Conservation (phyloP, 2,329 filamentous ascomycete species). For the Diaporthe amygdali region DNA sequence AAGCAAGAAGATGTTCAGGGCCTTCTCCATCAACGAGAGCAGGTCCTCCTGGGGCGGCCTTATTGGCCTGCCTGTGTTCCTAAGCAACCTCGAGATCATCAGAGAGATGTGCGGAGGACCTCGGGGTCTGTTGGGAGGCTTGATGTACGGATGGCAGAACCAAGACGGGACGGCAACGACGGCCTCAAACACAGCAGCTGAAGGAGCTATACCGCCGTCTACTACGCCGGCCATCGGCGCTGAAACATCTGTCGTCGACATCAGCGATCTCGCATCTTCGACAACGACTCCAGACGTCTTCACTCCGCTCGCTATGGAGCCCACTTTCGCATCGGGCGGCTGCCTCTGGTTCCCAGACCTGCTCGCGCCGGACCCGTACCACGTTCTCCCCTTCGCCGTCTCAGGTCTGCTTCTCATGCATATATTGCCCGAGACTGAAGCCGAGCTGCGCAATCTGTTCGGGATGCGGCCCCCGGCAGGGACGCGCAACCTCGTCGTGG, state of each 20-base stretch:
- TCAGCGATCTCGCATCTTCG: conserved; percentile 29
- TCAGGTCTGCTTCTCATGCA: conserved; percentile 42
- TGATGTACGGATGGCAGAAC: conserved; percentile 32
- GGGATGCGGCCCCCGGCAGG: conserved; percentile 26
- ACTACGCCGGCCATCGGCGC: conserved; percentile 14
- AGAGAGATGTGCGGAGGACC: conserved; percentile 51
- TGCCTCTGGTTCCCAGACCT: conserved; percentile 63
- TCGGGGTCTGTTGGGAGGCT: conserved; percentile 39
- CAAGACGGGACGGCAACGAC: not conserved
- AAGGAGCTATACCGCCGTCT: not conserved
- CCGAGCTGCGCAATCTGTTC: conserved; percentile 31
- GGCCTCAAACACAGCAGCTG: not conserved
- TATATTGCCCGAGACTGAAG: conserved; percentile 36
- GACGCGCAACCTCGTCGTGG: not conserved
- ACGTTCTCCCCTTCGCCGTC: conserved; percentile 49
- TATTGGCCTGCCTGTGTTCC: conserved; percentile 52
- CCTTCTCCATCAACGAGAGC: conserved; percentile 10
- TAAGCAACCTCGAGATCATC: conserved; percentile 55
- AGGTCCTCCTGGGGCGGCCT: conserved; percentile 39
- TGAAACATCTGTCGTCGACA: not conserved
- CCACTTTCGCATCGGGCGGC: conserved; percentile 53
- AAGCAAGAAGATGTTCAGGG: conserved; percentile 17
- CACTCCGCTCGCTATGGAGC: conserved; percentile 20
- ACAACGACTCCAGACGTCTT: conserved; percentile 22
- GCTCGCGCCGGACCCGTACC: conserved; percentile 55